phyloP scores from a whole-genome alignment of 23 red algal species.

The Cyanidiococcus yangmingshanensis region DNA sequence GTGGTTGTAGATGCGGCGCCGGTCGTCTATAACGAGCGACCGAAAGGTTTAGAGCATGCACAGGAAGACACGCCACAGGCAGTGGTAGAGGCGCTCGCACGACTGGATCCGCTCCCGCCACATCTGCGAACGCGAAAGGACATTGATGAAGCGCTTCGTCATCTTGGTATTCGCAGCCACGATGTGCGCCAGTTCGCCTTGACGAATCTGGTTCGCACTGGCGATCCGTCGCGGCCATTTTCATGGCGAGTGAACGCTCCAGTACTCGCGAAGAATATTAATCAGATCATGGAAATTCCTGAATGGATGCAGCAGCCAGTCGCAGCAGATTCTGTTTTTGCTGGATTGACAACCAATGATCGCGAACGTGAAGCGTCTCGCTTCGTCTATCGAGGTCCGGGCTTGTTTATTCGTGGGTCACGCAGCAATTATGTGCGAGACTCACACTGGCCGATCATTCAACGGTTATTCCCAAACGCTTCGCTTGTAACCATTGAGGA shows the following conservation, averaged over 20 bases:
- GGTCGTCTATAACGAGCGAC: conserved; percentile 27
- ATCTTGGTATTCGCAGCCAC: conserved; percentile 33
- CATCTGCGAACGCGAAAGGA: conserved; percentile 19
- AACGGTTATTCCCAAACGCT: conserved; percentile 44
- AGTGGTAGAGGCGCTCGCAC: conserved; percentile 14
- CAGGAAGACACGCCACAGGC: conserved; percentile 25
- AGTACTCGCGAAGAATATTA: not conserved
- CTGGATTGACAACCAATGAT: too few relatives aligned
- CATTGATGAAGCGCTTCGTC: conserved; percentile 27
- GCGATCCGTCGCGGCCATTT: not conserved
- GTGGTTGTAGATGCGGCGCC: conserved; percentile 84
- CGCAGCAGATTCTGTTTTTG: not conserved
- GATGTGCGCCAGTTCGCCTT: conserved; percentile 58
- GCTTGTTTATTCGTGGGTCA: conserved; percentile 56
- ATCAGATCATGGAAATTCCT: conserved; percentile 23
- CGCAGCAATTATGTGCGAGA: conserved; percentile 58
- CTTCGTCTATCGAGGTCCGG: conserved; percentile 30
- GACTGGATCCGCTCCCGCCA: not conserved
- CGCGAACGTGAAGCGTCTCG: not conserved
- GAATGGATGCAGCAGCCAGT: conserved; percentile 15
- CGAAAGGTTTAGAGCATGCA: not conserved
- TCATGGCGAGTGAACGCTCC: conserved; percentile 32
- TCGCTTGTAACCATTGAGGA: conserved; percentile 50
- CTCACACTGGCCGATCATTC: conserved; percentile 37
- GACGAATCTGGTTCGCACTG: conserved; percentile 42